Percentiles rank a stretch among this genome's conserved stretches.
Evolutionary conservation across 257 asterid species (phyloP).

Genomic region (Solanum paucissectum): DNA sequence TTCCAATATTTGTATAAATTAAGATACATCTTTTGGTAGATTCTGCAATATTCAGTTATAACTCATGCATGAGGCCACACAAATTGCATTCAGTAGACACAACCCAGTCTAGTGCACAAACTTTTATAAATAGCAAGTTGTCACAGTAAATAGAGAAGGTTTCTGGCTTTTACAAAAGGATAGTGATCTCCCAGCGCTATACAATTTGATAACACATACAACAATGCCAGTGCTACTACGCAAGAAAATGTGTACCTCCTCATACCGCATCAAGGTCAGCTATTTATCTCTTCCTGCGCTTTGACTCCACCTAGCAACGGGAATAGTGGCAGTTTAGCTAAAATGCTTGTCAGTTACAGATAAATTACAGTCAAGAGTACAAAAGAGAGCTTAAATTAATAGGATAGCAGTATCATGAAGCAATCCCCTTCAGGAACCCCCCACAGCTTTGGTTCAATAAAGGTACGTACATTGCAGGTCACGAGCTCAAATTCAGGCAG

Average conservation of each 20-base stretch:
- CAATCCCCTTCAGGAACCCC: background rate
- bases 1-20: background rate
- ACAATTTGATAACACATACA: background rate
- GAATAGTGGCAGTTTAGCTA: background rate
- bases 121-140: background rate
- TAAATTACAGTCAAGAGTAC: background rate
- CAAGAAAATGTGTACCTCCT: background rate
- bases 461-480: background rate
- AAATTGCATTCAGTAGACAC: background rate
- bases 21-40: background rate
- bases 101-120: background rate
- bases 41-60: background rate
- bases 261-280: background rate
- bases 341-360: background rate
- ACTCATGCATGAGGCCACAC: background rate
- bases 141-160: background rate
- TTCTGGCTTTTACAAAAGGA: background rate
- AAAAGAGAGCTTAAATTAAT: background rate
- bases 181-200: background rate
- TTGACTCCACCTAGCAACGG: background rate
- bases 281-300: slow-evolving; percentile 9
- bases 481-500: background rate
- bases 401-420: background rate
- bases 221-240: background rate
- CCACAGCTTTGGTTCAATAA: background rate